Base-by-base conservation (phyloP, 352 stramenopile genomes). In the Globisporangium lucens region DNA sequence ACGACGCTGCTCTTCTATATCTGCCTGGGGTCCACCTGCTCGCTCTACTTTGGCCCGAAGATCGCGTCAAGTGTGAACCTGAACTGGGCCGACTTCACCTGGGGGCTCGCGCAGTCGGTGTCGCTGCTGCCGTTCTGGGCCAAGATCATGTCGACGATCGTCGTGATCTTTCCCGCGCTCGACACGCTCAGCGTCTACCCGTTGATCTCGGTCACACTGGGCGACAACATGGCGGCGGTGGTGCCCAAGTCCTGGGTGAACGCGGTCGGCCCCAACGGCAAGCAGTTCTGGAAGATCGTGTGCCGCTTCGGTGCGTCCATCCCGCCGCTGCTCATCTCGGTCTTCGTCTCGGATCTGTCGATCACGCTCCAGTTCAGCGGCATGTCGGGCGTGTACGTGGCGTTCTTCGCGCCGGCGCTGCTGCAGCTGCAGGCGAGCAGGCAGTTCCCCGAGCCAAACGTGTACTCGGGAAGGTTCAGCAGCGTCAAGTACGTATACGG, bases 201-300 rank as follows among this genome's bases (percentile, higher is more conserved):
- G n/a, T 71, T 97, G 33, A 97, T 97, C 75, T 94, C 89, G 0
- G 90, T 95, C 52, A 97, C 91, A 20, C 79, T 97, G n/a, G 91
- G 91, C 29, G 89, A 97, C 72, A 97, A 96, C 75, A 89, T 97
- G 72, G 78, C 85, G 0, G 84, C 83, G 3, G 76, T 91, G 24
- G 62, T 90, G 27, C 80, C 82, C 4, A 68, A 76, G 38, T 46
- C 36, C 17, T 90, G 80, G 83, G 64, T 71, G 3, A 73, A 62
- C 36, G 56, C 72, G 2, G 60, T 74, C 27, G 70, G 74, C 35
- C 71, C 70, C 7, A 76, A 73, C 36, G 73, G 71, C 8, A 77
- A 73, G 35, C 56, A 70, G 13, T 85, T 81, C n/a, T 91, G 75
- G 74, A 91, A 89, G 35, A 71, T 96, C 13, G 66, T 91, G 35